Base-by-base conservation (phyloP, 441 rosid species). In the Adansonia madagascariensis region DNA sequence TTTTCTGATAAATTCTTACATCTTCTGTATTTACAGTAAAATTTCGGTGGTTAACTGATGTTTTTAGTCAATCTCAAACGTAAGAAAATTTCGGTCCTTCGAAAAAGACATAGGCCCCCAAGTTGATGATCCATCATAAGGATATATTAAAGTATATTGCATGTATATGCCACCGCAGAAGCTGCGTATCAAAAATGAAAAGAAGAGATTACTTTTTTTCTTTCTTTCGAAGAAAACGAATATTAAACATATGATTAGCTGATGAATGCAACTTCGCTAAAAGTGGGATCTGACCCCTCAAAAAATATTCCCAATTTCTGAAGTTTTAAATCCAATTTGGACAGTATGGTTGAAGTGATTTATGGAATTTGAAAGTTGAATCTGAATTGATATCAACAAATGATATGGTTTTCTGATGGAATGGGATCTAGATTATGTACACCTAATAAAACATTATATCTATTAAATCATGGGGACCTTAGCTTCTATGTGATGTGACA, bases 401-500 rank as follows among this genome's bases (percentile, higher is more conserved):
- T 17, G 56, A 24, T 24, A 24, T 24, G 27, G 27, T 24, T 24
- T 24, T 24, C 27, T n/a, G n/a, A n/a, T n/a, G n/a, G n/a, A n/a
- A n/a, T n/a, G n/a, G 5, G 41, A 43, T 57, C 11, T 8, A 57
- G 65, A 61, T 24, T 27, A 24, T 24, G 27, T 52, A 63, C 43
- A 24, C 75, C 75, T 65, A 65, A 57, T 12, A 65, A 50, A 71
- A 72, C 80, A 72, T 71, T 64, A 50, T 20, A 52, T 50, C 59
- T 61, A 50, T 20, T 43, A 71, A 69, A 79, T 57, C 73, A 66
- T 10, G 27, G 20, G n/a, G 18, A 35, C 7, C 59, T 15, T 24
- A 24, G 35, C 31, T 64, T 31, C 24, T 11, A 7, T 9, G 12
- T 57, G 27, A 24, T 24, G 27, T 24, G 27, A 24, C 27, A 24